These are phyloP conservation scores for Cyclotella kingstonii DNA, from an alignment of 108 stramenopile genomes.

Conservation along the genomic window DNA sequence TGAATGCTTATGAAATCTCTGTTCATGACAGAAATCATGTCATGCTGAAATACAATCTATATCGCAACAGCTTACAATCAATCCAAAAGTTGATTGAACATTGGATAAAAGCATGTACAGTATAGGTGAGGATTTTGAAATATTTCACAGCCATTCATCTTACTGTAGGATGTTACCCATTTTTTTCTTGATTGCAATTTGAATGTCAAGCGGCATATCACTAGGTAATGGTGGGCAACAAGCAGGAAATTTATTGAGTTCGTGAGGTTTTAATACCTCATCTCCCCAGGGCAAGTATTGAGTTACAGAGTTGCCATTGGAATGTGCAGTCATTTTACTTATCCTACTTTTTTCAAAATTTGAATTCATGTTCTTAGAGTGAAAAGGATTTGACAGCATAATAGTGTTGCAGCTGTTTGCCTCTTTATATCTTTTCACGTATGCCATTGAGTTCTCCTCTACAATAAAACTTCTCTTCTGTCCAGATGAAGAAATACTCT, in stretches of 20 bases:
- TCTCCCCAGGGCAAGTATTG: conserved; percentile 39
- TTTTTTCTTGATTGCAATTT: conserved; percentile 12
- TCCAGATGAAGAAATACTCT: not conserved
- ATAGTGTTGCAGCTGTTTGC: not conserved
- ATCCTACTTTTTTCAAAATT: not conserved
- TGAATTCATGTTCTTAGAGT: not conserved
- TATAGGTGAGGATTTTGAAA: not conserved
- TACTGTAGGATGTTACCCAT: conserved; percentile 21
- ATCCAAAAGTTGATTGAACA: no score
- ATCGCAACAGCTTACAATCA: no score
- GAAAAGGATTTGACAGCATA: conserved; percentile 8
- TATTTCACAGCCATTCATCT: not conserved
- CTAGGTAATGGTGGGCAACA: conserved; percentile 39
- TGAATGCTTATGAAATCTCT: no score
- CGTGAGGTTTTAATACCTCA: conserved; percentile 22
- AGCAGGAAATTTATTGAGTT: conserved; percentile 21
- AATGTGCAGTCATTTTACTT: not conserved
- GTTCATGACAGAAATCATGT: no score
- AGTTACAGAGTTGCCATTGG: not conserved
- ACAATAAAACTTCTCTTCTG: conserved; percentile 14
- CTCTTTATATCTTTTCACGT: not conserved
- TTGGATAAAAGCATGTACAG: not conserved
- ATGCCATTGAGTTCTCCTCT: not conserved
- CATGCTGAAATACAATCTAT: no score
- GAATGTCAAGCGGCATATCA: conserved; percentile 32